phyloP scores from a whole-genome alignment of 768 basidiomycete species.

The Kwoniella pini region DNA sequence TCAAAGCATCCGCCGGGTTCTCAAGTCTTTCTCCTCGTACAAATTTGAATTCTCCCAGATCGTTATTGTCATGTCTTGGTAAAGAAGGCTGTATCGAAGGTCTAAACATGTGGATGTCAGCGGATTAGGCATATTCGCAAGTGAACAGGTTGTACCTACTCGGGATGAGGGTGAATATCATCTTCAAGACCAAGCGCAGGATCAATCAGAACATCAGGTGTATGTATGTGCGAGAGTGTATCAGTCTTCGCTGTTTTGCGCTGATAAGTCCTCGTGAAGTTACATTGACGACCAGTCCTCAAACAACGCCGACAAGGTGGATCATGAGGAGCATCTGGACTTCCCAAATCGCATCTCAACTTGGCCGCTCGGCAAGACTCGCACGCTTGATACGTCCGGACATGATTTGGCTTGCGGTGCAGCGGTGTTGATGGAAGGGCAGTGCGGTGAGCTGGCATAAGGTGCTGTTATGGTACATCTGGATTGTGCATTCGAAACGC shows the following conservation, averaged over 20 bases:
- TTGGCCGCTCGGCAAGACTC: constrained; percentile 4
- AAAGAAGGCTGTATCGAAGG: too few species aligned
- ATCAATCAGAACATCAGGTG: too few species aligned
- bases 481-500: background rate
- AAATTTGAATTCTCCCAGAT: background rate
- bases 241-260: background rate
- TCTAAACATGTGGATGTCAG: too few species aligned
- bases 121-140: too few species aligned
- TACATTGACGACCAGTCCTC: constrained; percentile 7
- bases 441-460: background rate
- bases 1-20: constrained; percentile 5
- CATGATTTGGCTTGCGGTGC: background rate
- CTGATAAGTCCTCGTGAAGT: constrained; percentile 3
- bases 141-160: too few species aligned
- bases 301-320: constrained; percentile 3
- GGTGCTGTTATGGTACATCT: too few species aligned
- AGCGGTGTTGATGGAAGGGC: background rate
- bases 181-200: too few species aligned
- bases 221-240: background rate
- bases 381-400: constrained; percentile 3
- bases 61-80: background rate
- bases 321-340: constrained; percentile 5
- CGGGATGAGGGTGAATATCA: too few species aligned
- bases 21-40: constrained; percentile 3
- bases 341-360: constrained; percentile 5